A percentile compares a stretch with the other conserved stretches of the same genome.
Conservation (phyloP, 805 yeast species). For the Phaffomyces thermotolerans region DNA sequence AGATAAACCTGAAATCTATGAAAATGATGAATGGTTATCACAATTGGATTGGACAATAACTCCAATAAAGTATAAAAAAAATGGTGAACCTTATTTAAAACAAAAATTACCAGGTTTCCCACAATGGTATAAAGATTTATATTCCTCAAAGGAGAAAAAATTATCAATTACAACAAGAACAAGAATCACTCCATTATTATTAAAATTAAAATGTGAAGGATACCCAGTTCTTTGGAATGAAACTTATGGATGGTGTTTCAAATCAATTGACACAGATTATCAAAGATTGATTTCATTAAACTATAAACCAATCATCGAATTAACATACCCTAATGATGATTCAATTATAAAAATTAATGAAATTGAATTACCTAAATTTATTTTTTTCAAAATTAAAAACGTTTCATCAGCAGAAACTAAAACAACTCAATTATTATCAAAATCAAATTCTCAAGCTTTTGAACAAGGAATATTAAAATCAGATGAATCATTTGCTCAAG, state of each 20-base stretch:
- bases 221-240: conserved; percentile 79
- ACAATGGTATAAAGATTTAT: conserved; percentile 75
- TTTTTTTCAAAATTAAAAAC: conserved; percentile 74
- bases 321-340: conserved; percentile 10
- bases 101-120: conserved; percentile 89
- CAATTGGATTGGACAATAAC: conserved; percentile 84
- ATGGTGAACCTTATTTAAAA: conserved; percentile 59
- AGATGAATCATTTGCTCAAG: conserved; percentile 60
- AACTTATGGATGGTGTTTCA: conserved; percentile 82
- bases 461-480: conserved; percentile 72
- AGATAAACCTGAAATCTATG: conserved; percentile 34
- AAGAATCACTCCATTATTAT: conserved; percentile 66
- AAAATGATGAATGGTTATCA: conserved; percentile 77
- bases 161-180: conserved; percentile 65
- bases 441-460: conserved; percentile 60
- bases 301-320: conserved; percentile 18
- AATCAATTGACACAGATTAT: conserved; percentile 35
- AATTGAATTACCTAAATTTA: conserved; percentile 11
- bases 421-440: conserved; percentile 72
- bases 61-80: conserved; percentile 54
- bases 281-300: conserved; percentile 29
- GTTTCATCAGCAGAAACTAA: conserved; percentile 72
- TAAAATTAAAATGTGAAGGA: conserved; percentile 79
- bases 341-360: conserved; percentile 3
- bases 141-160: conserved; percentile 31